Percentiles rank a stretch among this genome's conserved stretches.
These are phyloP conservation scores for Crataegus laevigata DNA, from an alignment of 306 rosid genomes.

Conservation along the genomic window DNA sequence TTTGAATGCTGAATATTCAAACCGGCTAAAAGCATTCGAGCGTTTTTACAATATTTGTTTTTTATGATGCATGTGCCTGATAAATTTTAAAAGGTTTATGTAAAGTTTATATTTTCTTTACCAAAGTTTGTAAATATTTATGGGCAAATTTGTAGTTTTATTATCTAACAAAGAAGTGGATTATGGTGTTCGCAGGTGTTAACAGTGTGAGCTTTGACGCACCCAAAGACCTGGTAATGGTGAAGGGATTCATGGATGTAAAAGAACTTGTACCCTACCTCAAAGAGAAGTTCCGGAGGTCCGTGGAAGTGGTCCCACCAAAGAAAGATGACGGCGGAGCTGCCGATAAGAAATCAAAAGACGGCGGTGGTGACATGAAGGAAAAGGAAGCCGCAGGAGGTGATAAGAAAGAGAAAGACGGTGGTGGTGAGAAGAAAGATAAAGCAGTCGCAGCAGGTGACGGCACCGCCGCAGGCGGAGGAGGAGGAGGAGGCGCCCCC, in stretches of 20 bases:
- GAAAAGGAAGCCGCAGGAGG: slow-evolving; percentile 2
- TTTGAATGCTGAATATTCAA: neutral
- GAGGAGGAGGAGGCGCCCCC: neutral
- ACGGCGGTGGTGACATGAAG: slow-evolving; percentile 18
- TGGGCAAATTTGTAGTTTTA: neutral
- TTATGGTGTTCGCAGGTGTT: slow-evolving; percentile 44
- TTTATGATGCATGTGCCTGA: too few species aligned
- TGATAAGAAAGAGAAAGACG: slow-evolving; percentile 19
- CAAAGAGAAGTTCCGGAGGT: slow-evolving; percentile 39
- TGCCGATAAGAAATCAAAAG: slow-evolving; percentile 11
- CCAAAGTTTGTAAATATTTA: too few species aligned
- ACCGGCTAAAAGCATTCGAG: too few species aligned
- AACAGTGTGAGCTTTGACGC: slow-evolving; percentile 43
- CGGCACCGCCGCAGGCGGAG: neutral
- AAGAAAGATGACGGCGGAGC: slow-evolving; percentile 37
- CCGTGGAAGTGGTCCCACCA: slow-evolving; percentile 59
- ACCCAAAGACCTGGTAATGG: slow-evolving; percentile 54
- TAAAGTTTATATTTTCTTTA: too few species aligned
- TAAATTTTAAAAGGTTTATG: too few species aligned
- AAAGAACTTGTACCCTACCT: slow-evolving; percentile 44
- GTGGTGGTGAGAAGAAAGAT: slow-evolving; percentile 25
- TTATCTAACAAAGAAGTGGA: slow-evolving; percentile 6
- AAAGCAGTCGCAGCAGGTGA: slow-evolving; percentile 7
- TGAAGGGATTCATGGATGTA: slow-evolving; percentile 55
- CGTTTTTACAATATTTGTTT: too few species aligned